These are phyloP conservation scores for Phalaenopsis equestris DNA, from an alignment of 106 monocot species.

Conservation along the genomic window DNA sequence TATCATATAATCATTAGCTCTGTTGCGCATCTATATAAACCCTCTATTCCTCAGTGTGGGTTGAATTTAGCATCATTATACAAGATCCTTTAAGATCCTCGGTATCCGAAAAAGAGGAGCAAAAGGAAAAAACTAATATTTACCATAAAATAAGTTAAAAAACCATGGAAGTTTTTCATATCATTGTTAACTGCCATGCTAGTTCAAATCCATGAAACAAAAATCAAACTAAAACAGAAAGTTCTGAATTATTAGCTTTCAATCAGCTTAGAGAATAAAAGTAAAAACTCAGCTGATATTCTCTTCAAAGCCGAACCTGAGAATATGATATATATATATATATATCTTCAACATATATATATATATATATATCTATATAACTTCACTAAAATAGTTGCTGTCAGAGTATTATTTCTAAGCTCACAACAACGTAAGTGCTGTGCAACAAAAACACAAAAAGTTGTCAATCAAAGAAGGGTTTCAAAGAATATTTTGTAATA, in stretches of 20 bases:
- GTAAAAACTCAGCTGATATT: background rate
- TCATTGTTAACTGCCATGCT: background rate
- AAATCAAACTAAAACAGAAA: background rate
- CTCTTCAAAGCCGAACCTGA: background rate
- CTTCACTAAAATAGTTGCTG: background rate
- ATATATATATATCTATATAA: background rate
- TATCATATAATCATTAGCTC: no score
- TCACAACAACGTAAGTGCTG: background rate
- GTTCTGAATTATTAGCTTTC: background rate
- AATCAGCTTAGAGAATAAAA: background rate
- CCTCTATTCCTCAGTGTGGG: background rate
- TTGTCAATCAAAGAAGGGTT: background rate
- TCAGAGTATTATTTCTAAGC: background rate
- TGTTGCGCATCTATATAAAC: no score
- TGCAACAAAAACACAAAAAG: background rate
- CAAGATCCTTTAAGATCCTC: background rate
- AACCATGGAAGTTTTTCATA: background rate
- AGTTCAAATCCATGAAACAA: background rate
- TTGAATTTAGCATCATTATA: background rate
- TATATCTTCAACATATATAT: background rate
- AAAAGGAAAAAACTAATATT: background rate
- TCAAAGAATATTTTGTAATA: background rate
- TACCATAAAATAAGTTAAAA: background rate
- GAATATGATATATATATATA: background rate
- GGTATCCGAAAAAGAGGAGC: background rate